These are phyloP conservation scores for Ascosphaera apis DNA, from an alignment of 2,329 filamentous ascomycete species.

Conservation along the genomic window DNA sequence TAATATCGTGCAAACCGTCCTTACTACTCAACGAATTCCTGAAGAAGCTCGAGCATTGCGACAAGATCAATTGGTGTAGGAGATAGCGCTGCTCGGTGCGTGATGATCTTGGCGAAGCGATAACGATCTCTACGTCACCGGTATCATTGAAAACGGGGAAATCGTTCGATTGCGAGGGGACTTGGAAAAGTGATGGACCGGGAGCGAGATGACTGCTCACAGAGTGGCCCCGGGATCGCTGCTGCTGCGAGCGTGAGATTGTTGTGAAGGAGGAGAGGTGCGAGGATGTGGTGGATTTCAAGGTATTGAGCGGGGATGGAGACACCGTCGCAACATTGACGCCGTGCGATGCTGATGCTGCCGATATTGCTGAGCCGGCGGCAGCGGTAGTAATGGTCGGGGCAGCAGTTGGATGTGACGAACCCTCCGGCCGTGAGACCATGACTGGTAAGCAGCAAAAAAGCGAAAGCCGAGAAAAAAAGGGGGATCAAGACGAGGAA, in stretches of 20 bases:
- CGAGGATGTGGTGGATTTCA: constrained; percentile 19
- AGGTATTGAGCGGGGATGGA: constrained; percentile 34
- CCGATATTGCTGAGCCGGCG: background rate
- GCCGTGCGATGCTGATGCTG: background rate
- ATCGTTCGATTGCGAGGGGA: constrained; percentile 35
- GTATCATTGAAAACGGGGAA: constrained; percentile 79
- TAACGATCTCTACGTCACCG: constrained; percentile 76
- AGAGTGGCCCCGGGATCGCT: constrained; percentile 66
- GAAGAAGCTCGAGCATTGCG: constrained; percentile 84
- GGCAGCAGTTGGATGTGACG: background rate
- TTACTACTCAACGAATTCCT: constrained; percentile 31
- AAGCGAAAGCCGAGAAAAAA: too few relatives aligned
- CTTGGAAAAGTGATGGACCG: background rate
- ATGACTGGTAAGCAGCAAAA: too few relatives aligned
- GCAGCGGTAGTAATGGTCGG: background rate
- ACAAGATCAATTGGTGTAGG: constrained; percentile 65
- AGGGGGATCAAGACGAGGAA: too few relatives aligned
- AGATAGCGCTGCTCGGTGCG: constrained; percentile 63
- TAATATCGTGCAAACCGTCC: constrained; percentile 2
- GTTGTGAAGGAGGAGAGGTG: constrained; percentile 42
- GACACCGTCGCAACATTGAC: constrained; percentile 38
- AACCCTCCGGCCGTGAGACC: background rate
- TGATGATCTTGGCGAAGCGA: constrained; percentile 32
- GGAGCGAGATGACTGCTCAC: constrained; percentile 15
- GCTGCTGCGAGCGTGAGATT: constrained; percentile 27